Percentiles rank a stretch among this genome's conserved stretches.
Evolutionary conservation across 495 filamentous ascomycete species (phyloP).

Genomic region (Xylaria nigripes): DNA sequence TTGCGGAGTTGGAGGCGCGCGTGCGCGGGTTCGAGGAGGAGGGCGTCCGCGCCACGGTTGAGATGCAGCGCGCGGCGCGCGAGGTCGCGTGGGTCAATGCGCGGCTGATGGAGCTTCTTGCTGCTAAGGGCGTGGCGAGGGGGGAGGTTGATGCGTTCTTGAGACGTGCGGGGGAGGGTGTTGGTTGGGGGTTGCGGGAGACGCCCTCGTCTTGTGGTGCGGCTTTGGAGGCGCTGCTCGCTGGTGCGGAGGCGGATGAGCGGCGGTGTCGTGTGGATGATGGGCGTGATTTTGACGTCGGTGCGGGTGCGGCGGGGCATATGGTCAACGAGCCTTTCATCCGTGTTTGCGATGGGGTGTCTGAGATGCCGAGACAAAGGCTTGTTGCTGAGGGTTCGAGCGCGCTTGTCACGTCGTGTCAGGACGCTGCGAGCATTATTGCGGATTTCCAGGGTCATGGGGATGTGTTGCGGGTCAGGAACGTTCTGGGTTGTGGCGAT

Average conservation of each 20-base stretch:
- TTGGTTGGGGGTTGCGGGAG: not conserved
- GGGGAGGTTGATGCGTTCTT: slow-evolving; percentile 5
- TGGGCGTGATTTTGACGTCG: not conserved
- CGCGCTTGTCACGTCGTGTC: slow-evolving; percentile 16
- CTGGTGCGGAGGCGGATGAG: too few relatives aligned
- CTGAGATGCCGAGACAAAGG: not conserved
- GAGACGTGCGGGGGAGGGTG: not conserved
- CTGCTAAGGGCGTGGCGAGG: not conserved
- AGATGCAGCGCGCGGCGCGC: slow-evolving; percentile 12
- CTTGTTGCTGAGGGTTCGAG: not conserved
- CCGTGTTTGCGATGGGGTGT: not conserved
- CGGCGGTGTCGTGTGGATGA: not conserved
- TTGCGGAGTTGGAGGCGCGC: slow-evolving; percentile 7
- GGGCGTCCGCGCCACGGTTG: not conserved
- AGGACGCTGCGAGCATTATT: slow-evolving; percentile 21
- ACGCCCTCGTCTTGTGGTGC: not conserved
- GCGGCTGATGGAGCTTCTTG: slow-evolving; percentile 2
- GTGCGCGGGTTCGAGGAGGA: slow-evolving; percentile 1
- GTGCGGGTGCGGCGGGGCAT: too few relatives aligned
- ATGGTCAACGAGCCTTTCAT: not conserved
- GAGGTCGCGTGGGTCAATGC: slow-evolving; percentile 7
- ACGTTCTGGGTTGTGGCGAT: slow-evolving; percentile 14
- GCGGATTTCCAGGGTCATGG: slow-evolving; percentile 13
- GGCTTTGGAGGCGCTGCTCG: too few relatives aligned
- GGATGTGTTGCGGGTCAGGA: slow-evolving; percentile 5